These are phyloP conservation scores for Malassezia restricta DNA, from an alignment of 1,284 basidiomycete species.

Conservation along the genomic window DNA sequence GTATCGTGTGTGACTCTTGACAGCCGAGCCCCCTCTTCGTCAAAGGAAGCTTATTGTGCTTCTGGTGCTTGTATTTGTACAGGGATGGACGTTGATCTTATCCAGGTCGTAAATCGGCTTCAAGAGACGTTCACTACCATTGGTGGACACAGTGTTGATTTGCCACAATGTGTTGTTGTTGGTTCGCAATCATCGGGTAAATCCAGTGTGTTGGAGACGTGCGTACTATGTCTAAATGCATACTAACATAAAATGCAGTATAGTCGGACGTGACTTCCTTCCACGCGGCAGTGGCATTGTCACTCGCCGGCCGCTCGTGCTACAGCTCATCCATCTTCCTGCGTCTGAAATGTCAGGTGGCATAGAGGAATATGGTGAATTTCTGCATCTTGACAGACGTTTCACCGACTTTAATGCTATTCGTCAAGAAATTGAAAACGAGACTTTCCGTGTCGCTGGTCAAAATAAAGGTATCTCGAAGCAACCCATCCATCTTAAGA, in stretches of 20 bases:
- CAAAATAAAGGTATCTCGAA: constrained; percentile 97
- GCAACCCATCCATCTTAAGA: constrained; percentile 87
- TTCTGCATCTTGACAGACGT: constrained; percentile 72
- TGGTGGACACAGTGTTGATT: constrained; percentile 52
- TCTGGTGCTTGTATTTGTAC: background rate
- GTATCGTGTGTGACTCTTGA: background rate
- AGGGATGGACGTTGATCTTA: constrained; percentile 58
- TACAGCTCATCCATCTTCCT: constrained; percentile 79
- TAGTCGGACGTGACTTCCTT: constrained; percentile 94
- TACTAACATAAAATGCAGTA: constrained; percentile 50
- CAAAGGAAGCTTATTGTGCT: background rate
- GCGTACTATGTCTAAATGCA: constrained; percentile 11
- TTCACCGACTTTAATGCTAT: constrained; percentile 91
- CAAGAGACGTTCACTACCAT: constrained; percentile 52
- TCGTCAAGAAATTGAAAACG: constrained; percentile 90
- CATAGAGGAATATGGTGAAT: constrained; percentile 72
- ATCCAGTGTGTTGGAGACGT: constrained; percentile 86
- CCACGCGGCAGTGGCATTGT: constrained; percentile 99
- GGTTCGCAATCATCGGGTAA: constrained; percentile 97
- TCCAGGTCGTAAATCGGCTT: constrained; percentile 86
- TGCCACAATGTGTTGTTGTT: constrained; percentile 65
- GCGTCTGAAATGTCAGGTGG: constrained; percentile 48
- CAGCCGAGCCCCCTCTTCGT: background rate
- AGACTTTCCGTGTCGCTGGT: constrained; percentile 91
- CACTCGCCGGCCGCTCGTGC: constrained; percentile 89